These are phyloP conservation scores for Geotrichum macrosporum DNA, from an alignment of 1,139 yeast species.

Conservation along the genomic window DNA sequence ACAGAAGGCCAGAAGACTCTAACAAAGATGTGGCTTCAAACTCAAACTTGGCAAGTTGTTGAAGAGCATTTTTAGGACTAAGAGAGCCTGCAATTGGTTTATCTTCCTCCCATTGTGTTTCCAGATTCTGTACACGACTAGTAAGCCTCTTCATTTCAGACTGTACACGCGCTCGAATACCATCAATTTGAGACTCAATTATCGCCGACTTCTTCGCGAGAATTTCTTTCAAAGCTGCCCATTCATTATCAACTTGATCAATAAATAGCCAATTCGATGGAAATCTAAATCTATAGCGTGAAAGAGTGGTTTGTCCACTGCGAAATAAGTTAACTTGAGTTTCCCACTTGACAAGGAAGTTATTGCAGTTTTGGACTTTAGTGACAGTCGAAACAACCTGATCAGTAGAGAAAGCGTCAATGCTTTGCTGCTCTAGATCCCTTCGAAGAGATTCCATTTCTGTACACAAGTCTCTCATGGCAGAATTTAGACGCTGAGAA, in stretches of 20 bases:
- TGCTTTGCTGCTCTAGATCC: constrained; percentile 37
- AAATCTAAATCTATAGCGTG: constrained; percentile 47
- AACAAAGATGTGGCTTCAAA: constrained; percentile 30
- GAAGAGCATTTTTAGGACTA: constrained; percentile 51
- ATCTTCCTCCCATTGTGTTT: constrained; percentile 47
- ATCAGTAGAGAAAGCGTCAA: constrained; percentile 41
- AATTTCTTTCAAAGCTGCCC: constrained; percentile 46
- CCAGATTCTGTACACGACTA: constrained; percentile 35
- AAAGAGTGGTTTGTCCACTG: constrained; percentile 46
- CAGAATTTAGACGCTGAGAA: constrained; percentile 37
- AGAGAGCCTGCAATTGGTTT: constrained; percentile 49
- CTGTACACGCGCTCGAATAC: constrained; percentile 44
- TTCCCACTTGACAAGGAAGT: constrained; percentile 37
- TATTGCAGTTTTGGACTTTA: constrained; percentile 34
- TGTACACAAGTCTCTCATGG: constrained; percentile 34
- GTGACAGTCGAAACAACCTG: constrained; percentile 41
- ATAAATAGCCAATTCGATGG: constrained; percentile 55
- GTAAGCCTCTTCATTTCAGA: constrained; percentile 44
- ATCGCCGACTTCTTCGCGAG: constrained; percentile 40
- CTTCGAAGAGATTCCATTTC: constrained; percentile 35
- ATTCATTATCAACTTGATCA: constrained; percentile 59
- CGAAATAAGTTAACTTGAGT: constrained; percentile 32
- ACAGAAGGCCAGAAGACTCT: constrained; percentile 35
- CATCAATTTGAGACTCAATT: constrained; percentile 46
- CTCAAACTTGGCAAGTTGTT: constrained; percentile 45